Evolutionary conservation across 805 yeast species (phyloP).

Genomic region (Zygoascus ofunaensis): DNA sequence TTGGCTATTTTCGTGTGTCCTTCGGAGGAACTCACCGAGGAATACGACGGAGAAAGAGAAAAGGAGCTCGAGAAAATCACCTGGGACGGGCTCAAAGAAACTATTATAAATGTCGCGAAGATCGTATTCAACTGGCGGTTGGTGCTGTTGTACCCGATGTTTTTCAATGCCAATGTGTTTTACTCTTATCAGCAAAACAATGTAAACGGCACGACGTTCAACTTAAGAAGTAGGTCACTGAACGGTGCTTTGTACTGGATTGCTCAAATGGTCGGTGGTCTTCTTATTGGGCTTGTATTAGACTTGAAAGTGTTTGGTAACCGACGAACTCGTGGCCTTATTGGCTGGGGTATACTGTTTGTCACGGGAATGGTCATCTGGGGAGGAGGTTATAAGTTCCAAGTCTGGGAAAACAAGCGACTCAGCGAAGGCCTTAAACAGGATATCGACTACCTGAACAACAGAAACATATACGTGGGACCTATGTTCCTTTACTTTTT

Average conservation of each 20-base stretch:
- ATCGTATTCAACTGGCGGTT: conserved; percentile 15
- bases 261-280: conserved; percentile 51
- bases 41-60: conserved; percentile 13
- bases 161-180: conserved; percentile 54
- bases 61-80: conserved; percentile 6
- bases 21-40: conserved; percentile 6
- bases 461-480: conserved; percentile 40
- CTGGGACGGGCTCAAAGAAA: too few species aligned
- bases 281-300: conserved; percentile 38
- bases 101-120: conserved; percentile 8
- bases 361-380: conserved; percentile 40
- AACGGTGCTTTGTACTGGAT: conserved; percentile 54
- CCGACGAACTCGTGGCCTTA: conserved; percentile 38
- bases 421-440: conserved; percentile 6
- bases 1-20: conserved; percentile 20
- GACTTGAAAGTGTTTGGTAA: conserved; percentile 35
- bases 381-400: conserved; percentile 52
- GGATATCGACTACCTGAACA: conserved; percentile 39
- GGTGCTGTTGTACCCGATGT: conserved; percentile 43
- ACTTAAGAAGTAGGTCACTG: conserved; percentile 49
- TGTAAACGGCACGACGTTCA: conserved; percentile 47
- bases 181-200: conserved; percentile 56
- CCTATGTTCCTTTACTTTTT: conserved; percentile 55
- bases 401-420: conserved; percentile 21
- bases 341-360: conserved; percentile 37